Base-by-base conservation (phyloP, 1,284 basidiomycete genomes). In the Puccinia hordei region DNA sequence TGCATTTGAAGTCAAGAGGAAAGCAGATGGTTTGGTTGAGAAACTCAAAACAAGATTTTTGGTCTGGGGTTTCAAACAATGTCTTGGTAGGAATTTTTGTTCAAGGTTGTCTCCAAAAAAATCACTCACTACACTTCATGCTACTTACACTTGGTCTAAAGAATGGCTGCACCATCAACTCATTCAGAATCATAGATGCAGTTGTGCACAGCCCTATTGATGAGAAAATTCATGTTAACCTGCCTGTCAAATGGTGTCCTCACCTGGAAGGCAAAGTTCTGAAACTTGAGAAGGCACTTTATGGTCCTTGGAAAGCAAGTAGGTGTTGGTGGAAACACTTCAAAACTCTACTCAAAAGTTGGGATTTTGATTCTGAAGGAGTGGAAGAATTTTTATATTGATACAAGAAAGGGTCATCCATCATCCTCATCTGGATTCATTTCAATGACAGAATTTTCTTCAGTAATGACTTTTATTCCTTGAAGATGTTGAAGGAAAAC, bases 261-360 rank as follows among this genome's bases (percentile, higher is more conserved):
- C 30, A 63, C 13, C 35, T 33, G 8, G n/a, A 13, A 30, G 59
- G 59, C 13, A 63, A 63, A 63, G 19, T 73, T 17, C 4, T 55
- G 30, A 19, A 24, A 38, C 33, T 66, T 4, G 38, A 44, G 17
- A 74, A 74, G 27, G 72, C 72, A 3, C 15, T 59, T 3, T 74
- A 74, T 17, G 55, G 72, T 3, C 35, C 55, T n/a, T 19, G 57
- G 10, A 53, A 74, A 24, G 72, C 51, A 4, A 57, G 44, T 15
- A 30, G 53, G 12, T 74, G 72, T n/a, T 74, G 55, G 72, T 74
- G 72, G 55, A 33, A 57, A 73, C 35, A 55, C 15, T 35, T 73
- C 27, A 35, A 44, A 4, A 17, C 3, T 15, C 33, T 46, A 4
- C n/a, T 74, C 6, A 1, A 27, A 0, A 38, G 4, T 1, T 41